Evolutionary conservation across 2,329 filamentous ascomycete genomes (phyloP).

Genomic region (Sarocladium oryzae): DNA sequence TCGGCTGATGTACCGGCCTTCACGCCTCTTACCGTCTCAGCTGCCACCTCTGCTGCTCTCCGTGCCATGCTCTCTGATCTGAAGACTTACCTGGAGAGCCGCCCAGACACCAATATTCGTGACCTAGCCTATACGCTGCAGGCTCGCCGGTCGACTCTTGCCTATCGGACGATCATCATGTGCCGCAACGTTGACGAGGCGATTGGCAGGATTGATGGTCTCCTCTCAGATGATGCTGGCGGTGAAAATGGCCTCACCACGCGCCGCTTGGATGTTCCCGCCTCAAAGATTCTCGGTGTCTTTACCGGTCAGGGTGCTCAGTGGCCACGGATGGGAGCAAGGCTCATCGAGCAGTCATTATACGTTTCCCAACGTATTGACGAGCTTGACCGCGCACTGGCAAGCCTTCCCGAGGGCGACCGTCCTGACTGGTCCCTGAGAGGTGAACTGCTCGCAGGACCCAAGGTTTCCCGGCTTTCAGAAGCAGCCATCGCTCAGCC

Average conservation of each 20-base stretch:
- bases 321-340: constrained; percentile 17
- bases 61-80: not conserved
- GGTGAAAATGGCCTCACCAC: not conserved
- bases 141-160: not conserved
- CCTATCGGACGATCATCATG: not conserved
- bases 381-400: constrained; percentile 20
- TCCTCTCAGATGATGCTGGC: not conserved
- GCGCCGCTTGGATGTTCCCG: not conserved
- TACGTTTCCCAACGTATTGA: constrained; percentile 8
- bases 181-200: not conserved
- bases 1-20: not conserved
- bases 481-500: constrained; percentile 31
- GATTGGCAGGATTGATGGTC: not conserved
- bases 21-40: not conserved
- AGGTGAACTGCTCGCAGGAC: constrained; percentile 24
- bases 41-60: not conserved
- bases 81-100: not conserved
- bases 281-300: constrained; percentile 15
- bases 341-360: not conserved
- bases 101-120: not conserved
- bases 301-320: constrained; percentile 29
- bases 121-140: not conserved
- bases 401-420: constrained; percentile 15
- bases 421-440: constrained; percentile 23
- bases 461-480: constrained; percentile 18